phyloP scores from a whole-genome alignment of 2,329 filamentous ascomycete genomes.

The Clarireedia paspali region DNA sequence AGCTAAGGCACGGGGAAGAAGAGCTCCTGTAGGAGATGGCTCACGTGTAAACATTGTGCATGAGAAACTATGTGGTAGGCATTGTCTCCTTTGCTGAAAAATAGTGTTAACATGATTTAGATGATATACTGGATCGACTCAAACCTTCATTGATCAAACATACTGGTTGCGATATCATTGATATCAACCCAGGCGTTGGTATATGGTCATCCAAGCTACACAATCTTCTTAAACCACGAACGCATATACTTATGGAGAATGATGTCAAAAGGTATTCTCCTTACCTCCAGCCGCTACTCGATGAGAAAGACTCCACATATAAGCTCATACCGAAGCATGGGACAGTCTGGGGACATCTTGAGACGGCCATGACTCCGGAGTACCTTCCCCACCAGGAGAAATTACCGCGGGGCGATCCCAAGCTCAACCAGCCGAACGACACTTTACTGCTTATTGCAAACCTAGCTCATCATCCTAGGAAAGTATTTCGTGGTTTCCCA shows the following conservation, averaged over 20 bases:
- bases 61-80: constrained; percentile 38
- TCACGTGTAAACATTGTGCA: constrained; percentile 46
- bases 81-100: background rate
- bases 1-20: background rate
- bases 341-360: constrained; percentile 53
- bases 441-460: constrained; percentile 68
- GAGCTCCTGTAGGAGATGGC: background rate
- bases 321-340: constrained; percentile 48
- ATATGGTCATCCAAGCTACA: constrained; percentile 75
- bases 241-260: constrained; percentile 77
- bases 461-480: constrained; percentile 47
- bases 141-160: constrained; percentile 60
- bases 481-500: constrained; percentile 42
- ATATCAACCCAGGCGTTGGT: constrained; percentile 75
- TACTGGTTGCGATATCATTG: constrained; percentile 74
- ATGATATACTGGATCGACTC: constrained; percentile 51
- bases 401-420: constrained; percentile 30
- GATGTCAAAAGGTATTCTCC: constrained; percentile 49
- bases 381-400: constrained; percentile 46
- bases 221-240: constrained; percentile 65
- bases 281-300: constrained; percentile 52
- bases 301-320: constrained; percentile 39
- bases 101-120: constrained; percentile 12
- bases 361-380: constrained; percentile 41
- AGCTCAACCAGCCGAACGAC: constrained; percentile 51